Evolutionary conservation across 1,284 basidiomycete genomes (phyloP).

Genomic region (Schizopora paradoxa): DNA sequence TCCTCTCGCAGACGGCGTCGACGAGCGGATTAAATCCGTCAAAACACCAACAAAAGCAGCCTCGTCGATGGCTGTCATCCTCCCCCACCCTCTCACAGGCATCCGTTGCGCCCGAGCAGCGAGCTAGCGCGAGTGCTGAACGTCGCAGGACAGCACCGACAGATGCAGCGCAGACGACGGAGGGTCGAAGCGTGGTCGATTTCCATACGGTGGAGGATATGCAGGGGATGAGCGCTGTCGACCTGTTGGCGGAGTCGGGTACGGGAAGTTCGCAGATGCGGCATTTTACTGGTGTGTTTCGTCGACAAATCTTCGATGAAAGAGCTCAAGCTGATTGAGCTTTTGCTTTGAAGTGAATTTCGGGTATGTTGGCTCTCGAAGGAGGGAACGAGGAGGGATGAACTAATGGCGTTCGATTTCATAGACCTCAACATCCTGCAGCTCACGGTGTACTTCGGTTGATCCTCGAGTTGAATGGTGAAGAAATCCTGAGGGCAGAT

Average conservation of each 20-base stretch:
- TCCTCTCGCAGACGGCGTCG: conserved; percentile 16
- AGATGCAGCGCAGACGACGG: conserved; percentile 34
- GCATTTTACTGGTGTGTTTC: conserved; percentile 79
- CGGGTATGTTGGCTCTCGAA: conserved; percentile 45
- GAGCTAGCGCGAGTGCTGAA: conserved; percentile 13
- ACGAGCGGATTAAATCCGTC: conserved; percentile 1
- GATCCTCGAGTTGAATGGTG: conserved; percentile 97
- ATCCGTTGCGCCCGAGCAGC: conserved; percentile 10
- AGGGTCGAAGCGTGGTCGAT: conserved; percentile 38
- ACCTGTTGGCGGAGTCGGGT: conserved; percentile 75
- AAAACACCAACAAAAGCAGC: conserved; percentile 5
- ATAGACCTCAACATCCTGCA: conserved; percentile 93
- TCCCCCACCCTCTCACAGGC: conserved; percentile 16
- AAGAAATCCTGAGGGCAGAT: conserved; percentile 88
- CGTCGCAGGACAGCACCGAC: conserved; percentile 21
- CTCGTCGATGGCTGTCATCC: conserved; percentile 14
- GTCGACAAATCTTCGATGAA: conserved; percentile 11
- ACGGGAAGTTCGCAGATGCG: conserved; percentile 79
- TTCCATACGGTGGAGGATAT: conserved; percentile 77
- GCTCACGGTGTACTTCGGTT: conserved; percentile 98
- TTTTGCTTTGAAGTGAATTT: conserved; percentile 67
- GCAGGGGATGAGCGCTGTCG: conserved; percentile 69
- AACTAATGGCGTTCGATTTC: conserved; percentile 2
- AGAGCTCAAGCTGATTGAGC: neutral
- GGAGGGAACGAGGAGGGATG: neutral